A percentile compares a stretch with the other conserved stretches of the same genome.
Evolutionary conservation across 441 rosid species (phyloP).

Genomic region (Cnidoscolus chayamansa): DNA sequence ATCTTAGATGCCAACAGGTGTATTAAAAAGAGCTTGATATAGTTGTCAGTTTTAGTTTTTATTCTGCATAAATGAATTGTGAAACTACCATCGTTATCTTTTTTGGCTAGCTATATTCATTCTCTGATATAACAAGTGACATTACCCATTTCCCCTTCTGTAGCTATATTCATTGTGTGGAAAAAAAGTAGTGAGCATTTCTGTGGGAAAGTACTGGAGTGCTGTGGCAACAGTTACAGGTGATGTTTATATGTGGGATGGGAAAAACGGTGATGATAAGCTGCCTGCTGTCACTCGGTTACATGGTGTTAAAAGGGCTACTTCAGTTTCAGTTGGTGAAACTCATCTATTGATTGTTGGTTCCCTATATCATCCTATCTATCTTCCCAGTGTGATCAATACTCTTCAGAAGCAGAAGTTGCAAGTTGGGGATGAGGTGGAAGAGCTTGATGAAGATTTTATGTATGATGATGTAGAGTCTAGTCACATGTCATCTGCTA

Average conservation of each 20-base stretch:
- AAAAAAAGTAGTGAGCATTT: constrained; percentile 62
- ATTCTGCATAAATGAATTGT: constrained; percentile 4
- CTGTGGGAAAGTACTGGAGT: constrained; percentile 92
- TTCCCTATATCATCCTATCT: constrained; percentile 79
- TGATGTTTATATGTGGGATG: constrained; percentile 93
- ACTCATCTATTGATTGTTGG: constrained; percentile 82
- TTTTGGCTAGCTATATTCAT: constrained; percentile 52
- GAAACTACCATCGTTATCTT: constrained; percentile 8
- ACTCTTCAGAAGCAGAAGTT: constrained; percentile 36
- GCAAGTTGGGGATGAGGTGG: constrained; percentile 37
- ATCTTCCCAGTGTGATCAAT: constrained; percentile 37
- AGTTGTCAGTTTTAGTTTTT: not conserved
- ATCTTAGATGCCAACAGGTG: constrained; percentile 93
- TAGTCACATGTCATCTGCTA: constrained; percentile 24
- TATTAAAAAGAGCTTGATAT: constrained; percentile 21
- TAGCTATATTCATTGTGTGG: constrained; percentile 66
- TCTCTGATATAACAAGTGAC: constrained; percentile 29
- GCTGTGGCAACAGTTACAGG: constrained; percentile 82
- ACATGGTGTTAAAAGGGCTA: constrained; percentile 78
- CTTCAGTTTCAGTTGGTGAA: constrained; percentile 92
- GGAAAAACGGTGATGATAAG: constrained; percentile 57
- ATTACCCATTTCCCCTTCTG: constrained; percentile 20
- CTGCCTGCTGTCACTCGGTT: constrained; percentile 66
- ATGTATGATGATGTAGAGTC: constrained; percentile 54
- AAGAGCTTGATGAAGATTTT: constrained; percentile 63